Base-by-base conservation (phyloP, 225 moss, liverwort and hornwort genomes). In the Neckera pumila region DNA sequence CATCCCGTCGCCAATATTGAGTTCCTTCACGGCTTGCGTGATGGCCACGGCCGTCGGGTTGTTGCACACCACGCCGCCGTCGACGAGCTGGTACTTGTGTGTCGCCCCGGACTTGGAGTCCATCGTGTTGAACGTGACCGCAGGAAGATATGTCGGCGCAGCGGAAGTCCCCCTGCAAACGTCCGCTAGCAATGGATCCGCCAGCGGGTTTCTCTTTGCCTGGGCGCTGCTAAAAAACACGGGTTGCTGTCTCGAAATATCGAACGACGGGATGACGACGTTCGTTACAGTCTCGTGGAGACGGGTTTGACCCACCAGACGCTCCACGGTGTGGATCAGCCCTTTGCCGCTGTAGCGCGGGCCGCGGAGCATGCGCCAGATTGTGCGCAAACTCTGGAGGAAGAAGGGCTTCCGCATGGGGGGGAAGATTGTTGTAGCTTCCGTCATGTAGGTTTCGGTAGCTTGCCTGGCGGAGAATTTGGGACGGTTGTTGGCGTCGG, bases 11-110 rank as follows among this genome's bases (percentile, higher is more conserved):
- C 86, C 81, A 12, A 66, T 65, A 5, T 76, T 72, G 28, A 90
- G 22, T 59, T 87, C 85, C 84, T 93, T 93, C n/a, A 94, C 78
- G 2, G 94, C 94, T 42, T 94, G 93, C 11, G 87, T 83, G 51
- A 95, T 92, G 31, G 95, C 94, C 2, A 95, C 91, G 4, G 85
- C 30, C 8, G 94, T 93, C 1, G 96, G 96, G 74, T 96, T 96
- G 92, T 96, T 96, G 80, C 90, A 94, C 14, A 91, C 92, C 17
- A 95, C 88, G 22, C 94, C 94, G 27, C 96, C 96, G 56, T 96
- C 96, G 5, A 95, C 91, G 54, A 92, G 83, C 31, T 95, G 90
- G 83, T 87, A 94, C 3, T 79, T 62, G 58, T 43, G 89, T 3
- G 62, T 64, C 7, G 33, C 67, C 14, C 47, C 86, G 5, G 83